Percentiles rank a stretch among this genome's conserved stretches.
Evolutionary conservation across 2,329 filamentous ascomycete genomes (phyloP).

Genomic region (Bertia moriformis): DNA sequence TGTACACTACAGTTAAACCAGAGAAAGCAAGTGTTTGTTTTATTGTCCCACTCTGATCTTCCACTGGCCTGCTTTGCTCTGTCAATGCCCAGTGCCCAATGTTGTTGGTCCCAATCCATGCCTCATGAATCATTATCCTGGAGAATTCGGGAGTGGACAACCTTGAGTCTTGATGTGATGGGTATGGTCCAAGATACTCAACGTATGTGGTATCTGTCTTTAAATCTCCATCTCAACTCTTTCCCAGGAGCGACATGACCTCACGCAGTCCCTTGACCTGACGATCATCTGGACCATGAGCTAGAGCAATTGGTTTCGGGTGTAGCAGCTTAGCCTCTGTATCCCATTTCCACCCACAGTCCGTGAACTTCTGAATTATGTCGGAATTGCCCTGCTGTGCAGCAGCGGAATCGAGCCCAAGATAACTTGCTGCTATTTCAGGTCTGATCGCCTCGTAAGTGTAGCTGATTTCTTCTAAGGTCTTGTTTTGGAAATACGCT

Average conservation of each 20-base stretch:
- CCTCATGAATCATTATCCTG: too few species aligned
- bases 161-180: too few species aligned
- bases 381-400: neutral
- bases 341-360: constrained; percentile 1
- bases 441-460: neutral
- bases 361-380: neutral
- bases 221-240: neutral
- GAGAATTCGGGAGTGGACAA: too few species aligned
- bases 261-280: neutral
- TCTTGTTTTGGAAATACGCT: neutral
- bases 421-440: neutral
- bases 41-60: neutral
- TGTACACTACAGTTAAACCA: constrained; percentile 1
- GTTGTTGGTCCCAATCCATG: too few species aligned
- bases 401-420: neutral
- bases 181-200: too few species aligned
- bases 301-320: neutral
- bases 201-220: too few species aligned
- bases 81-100: too few species aligned
- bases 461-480: neutral
- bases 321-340: neutral
- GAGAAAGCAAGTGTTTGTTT: neutral
- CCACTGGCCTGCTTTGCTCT: too few species aligned
- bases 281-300: neutral
- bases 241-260: neutral